Percentiles rank a stretch among this genome's conserved stretches.
Evolutionary conservation across 2,329 filamentous ascomycete genomes (phyloP).

Genomic region (Akanthomyces lecanii): DNA sequence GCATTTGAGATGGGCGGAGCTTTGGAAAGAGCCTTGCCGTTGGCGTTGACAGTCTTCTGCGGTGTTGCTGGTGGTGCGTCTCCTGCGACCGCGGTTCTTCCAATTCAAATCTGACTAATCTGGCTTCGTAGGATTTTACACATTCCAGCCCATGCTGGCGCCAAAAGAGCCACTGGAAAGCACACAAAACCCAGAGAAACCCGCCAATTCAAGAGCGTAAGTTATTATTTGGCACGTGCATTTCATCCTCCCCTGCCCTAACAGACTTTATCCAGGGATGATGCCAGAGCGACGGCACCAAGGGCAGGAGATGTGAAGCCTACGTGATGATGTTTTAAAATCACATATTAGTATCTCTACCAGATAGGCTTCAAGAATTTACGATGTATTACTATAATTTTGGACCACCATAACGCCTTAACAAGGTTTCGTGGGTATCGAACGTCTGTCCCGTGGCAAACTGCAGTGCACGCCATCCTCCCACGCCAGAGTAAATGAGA

Average conservation of each 20-base stretch:
- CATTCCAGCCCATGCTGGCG: constrained; percentile 33
- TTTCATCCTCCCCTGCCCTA: not conserved
- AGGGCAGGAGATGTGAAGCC: not conserved
- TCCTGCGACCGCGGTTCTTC: not conserved
- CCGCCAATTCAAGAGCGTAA: not conserved
- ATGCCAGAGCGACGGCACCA: not conserved
- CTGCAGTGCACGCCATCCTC: not conserved
- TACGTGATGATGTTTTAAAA: no score
- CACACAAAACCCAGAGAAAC: no score
- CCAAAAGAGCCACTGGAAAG: constrained; percentile 13
- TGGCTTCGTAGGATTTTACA: constrained; percentile 31
- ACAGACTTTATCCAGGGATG: not conserved
- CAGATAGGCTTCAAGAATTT: not conserved
- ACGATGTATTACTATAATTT: not conserved
- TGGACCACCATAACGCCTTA: not conserved
- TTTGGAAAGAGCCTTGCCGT: constrained; percentile 32
- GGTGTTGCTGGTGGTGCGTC: constrained; percentile 35
- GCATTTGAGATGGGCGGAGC: constrained; percentile 23
- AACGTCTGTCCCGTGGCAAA: not conserved
- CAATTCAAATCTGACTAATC: not conserved
- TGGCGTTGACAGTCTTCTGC: constrained; percentile 34
- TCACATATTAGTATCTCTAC: no score
- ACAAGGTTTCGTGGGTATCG: not conserved
- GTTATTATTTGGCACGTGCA: not conserved
- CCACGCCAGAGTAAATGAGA: not conserved